Base-by-base conservation (phyloP, 1,284 basidiomycete species). In the Thecaphora frezii region DNA sequence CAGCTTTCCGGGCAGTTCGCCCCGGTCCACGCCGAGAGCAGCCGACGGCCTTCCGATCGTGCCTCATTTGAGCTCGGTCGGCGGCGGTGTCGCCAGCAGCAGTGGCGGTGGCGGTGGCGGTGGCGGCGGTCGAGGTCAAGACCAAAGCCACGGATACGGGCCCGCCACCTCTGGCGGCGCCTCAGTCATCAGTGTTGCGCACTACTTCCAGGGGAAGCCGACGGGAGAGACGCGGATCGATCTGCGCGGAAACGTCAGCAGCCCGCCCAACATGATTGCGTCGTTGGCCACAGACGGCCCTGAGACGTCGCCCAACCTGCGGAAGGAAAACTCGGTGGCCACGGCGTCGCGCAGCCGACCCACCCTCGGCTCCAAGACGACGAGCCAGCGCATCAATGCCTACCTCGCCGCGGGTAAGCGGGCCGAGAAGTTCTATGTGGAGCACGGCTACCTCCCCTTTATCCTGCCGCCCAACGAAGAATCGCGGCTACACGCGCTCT, bases 391-490 rank as follows among this genome's bases (percentile, higher is more conserved):
- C 38, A 62, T 69, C 41, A 61, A 66, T 36, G 57, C 58, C 21
- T 72, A 73, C 44, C 40, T 73, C 2, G 55, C 62, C 5, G 67
- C 67, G 18, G 72, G 73, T n/a, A 47, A 51, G 26, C 59, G 66
- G 24, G 70, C 58, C 14, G 73, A 76, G 48, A 46, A 60, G 33
- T 76, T 73, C 61, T 76, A 68, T 41, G 50, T 54, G 37, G 61
- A 73, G 23, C 45, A 60, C 22, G 73, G 73, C 41, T 76, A 74
- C 48, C 61, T 76, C 23, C 72, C 72, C 10, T 63, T 72, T 7
- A 61, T 73, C 36, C 36, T 71, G 14, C 73, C 73, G 21, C 73
- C 73, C 18, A 66, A 73, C 43, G 73, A 76, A 44, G 41, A 51
- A 16, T 47, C 55, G 23, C 61, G 73, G n/a, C 50, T 67, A 16